These are phyloP conservation scores for Ganoderma lucidum DNA, from an alignment of 1,284 basidiomycete genomes.

Conservation along the genomic window DNA sequence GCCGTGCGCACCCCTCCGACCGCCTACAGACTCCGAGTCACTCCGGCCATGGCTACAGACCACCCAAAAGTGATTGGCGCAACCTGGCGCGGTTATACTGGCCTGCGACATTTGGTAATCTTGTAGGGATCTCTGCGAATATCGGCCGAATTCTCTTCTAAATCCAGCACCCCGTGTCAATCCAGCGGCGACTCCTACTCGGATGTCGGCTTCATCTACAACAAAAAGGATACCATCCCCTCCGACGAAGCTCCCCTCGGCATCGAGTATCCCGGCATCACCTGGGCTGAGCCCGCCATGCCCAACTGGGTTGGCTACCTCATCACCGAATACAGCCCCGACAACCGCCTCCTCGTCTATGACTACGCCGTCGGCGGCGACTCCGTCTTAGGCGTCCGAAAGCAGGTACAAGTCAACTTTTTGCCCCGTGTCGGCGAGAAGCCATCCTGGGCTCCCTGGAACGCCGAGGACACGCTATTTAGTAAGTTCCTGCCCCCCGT, in stretches of 20 bases:
- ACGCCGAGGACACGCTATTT: slow-evolving; percentile 52
- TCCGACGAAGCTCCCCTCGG: slow-evolving; percentile 54
- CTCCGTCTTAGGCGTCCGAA: slow-evolving; percentile 46
- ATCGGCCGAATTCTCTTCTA: slow-evolving; percentile 12
- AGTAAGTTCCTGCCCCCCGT: slow-evolving; percentile 42
- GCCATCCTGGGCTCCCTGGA: slow-evolving; percentile 52
- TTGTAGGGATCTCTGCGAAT: slow-evolving; percentile 45
- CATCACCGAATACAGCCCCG: slow-evolving; percentile 51
- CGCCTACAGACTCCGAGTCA: not conserved
- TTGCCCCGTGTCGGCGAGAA: slow-evolving; percentile 46
- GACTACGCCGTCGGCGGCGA: slow-evolving; percentile 60
- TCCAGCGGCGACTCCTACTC: slow-evolving; percentile 63
- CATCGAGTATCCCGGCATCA: slow-evolving; percentile 51
- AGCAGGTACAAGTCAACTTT: slow-evolving; percentile 50
- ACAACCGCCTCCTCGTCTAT: slow-evolving; percentile 52
- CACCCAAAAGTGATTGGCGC: slow-evolving; percentile 23
- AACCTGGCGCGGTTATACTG: slow-evolving; percentile 49
- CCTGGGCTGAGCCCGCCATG: slow-evolving; percentile 51
- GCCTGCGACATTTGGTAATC: slow-evolving; percentile 49
- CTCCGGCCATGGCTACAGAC: slow-evolving; percentile 11
- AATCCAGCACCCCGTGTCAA: slow-evolving; percentile 9
- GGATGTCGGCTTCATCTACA: slow-evolving; percentile 45
- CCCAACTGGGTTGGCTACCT: slow-evolving; percentile 66
- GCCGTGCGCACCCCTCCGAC: not conserved
- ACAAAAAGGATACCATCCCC: slow-evolving; percentile 37